Evolutionary conservation across 768 basidiomycete genomes (phyloP).

Genomic region (Trametes cingulata): DNA sequence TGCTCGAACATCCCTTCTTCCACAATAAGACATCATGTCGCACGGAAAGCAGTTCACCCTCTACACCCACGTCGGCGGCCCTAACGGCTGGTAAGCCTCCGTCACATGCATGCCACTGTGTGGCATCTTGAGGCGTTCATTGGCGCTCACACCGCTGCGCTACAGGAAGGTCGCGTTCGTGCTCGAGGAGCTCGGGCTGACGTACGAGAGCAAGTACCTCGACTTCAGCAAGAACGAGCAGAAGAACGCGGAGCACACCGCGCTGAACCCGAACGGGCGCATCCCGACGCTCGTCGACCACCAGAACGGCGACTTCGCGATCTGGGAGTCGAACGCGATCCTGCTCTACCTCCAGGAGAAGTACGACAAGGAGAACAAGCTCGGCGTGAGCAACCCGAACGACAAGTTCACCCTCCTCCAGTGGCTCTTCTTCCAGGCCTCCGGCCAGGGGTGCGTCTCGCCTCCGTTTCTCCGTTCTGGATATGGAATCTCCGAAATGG

Average conservation of each 20-base stretch:
- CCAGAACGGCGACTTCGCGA: slow-evolving; percentile 33
- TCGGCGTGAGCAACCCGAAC: slow-evolving; percentile 18
- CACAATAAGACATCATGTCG: slow-evolving; percentile 22
- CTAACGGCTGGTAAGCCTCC: slow-evolving; percentile 28
- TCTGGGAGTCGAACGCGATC: slow-evolving; percentile 45
- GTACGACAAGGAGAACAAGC: slow-evolving; percentile 45
- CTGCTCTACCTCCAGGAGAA: slow-evolving; percentile 44
- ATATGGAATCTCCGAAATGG: too few species aligned
- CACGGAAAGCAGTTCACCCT: slow-evolving; percentile 35
- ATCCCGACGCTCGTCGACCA: slow-evolving; percentile 40
- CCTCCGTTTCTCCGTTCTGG: not conserved
- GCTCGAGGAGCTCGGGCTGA: slow-evolving; percentile 30
- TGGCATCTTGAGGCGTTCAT: not conserved
- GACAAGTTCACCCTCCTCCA: slow-evolving; percentile 31
- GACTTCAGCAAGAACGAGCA: slow-evolving; percentile 30
- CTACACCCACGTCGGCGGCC: slow-evolving; percentile 26
- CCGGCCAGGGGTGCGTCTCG: slow-evolving; percentile 28
- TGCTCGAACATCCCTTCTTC: not conserved
- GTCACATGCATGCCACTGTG: too few species aligned
- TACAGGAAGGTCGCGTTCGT: slow-evolving; percentile 30
- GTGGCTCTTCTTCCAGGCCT: slow-evolving; percentile 47
- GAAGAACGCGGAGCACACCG: slow-evolving; percentile 26
- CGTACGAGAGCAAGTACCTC: slow-evolving; percentile 31
- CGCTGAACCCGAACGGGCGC: slow-evolving; percentile 37
- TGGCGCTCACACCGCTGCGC: too few species aligned